phyloP scores from a whole-genome alignment of 805 yeast genomes.

The Danielia oregonensis region DNA sequence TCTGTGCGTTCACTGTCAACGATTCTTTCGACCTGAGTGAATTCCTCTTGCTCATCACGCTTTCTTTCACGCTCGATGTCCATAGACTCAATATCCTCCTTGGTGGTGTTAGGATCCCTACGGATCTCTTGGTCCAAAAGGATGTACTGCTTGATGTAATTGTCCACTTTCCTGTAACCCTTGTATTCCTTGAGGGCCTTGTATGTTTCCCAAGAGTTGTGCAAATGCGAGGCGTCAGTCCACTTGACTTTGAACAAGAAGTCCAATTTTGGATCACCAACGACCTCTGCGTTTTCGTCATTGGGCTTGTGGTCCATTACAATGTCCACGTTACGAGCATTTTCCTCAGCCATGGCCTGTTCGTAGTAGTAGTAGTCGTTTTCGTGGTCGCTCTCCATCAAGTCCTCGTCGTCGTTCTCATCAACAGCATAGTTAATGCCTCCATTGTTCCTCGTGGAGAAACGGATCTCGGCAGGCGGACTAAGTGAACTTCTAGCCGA shows the following conservation, averaged over 20 bases:
- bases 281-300: constrained; percentile 34
- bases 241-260: constrained; percentile 73
- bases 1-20: constrained; percentile 77
- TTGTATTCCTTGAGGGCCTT: constrained; percentile 46
- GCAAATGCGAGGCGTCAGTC: constrained; percentile 84
- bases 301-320: constrained; percentile 40
- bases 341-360: constrained; percentile 30
- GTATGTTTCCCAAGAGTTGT: constrained; percentile 90
- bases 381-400: constrained; percentile 43
- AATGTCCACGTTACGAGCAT: constrained; percentile 33
- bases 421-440: constrained; percentile 78
- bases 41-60: constrained; percentile 80
- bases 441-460: constrained; percentile 67
- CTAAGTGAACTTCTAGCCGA: constrained; percentile 20
- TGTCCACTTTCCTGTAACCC: constrained; percentile 85
- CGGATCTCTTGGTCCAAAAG: constrained; percentile 72
- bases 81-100: constrained; percentile 91
- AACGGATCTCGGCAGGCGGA: constrained; percentile 54
- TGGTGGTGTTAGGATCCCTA: constrained; percentile 74
- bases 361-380: constrained; percentile 33
- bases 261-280: constrained; percentile 55
- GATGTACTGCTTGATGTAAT: constrained; percentile 78
- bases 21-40: constrained; percentile 82
- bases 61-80: constrained; percentile 85
- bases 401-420: constrained; percentile 52